Percentiles rank a stretch among this genome's conserved stretches.
These are phyloP conservation scores for Daldinia sp. DNA, from an alignment of 2,329 filamentous ascomycete genomes.

Conservation along the genomic window DNA sequence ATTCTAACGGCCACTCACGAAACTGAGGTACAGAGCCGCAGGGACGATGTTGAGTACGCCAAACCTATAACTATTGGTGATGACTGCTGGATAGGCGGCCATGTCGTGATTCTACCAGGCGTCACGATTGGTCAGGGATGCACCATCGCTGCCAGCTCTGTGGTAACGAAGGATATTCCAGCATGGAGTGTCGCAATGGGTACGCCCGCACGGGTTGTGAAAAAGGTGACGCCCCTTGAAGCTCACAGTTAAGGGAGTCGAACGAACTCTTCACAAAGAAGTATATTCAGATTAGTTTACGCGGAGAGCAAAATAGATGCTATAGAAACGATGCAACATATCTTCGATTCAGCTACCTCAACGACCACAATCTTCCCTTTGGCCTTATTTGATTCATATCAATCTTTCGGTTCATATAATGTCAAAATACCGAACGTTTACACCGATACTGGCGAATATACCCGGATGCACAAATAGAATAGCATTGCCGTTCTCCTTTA, in stretches of 20 bases:
- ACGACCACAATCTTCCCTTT: neutral
- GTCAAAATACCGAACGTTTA: slow-evolving; percentile 1
- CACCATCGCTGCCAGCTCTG: slow-evolving; percentile 62
- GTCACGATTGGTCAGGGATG: slow-evolving; percentile 66
- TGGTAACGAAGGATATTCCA: slow-evolving; percentile 64
- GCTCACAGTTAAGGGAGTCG: neutral
- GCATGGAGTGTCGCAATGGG: slow-evolving; percentile 63
- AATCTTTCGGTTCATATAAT: neutral
- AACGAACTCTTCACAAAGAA: neutral
- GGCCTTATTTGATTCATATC: neutral
- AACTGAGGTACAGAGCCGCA: slow-evolving; percentile 66
- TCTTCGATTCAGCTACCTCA: neutral
- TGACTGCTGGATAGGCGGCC: slow-evolving; percentile 68
- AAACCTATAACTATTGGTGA: slow-evolving; percentile 61
- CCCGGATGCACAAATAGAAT: neutral
- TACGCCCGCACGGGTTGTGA: slow-evolving; percentile 62
- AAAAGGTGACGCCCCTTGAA: slow-evolving; percentile 57
- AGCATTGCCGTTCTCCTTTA: neutral
- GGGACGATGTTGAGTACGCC: slow-evolving; percentile 62
- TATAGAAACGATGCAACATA: neutral
- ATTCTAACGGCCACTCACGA: slow-evolving; percentile 81
- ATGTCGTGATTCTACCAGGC: slow-evolving; percentile 63
- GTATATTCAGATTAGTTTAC: neutral
- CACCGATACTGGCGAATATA: neutral
- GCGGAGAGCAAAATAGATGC: neutral